Evolutionary conservation across 805 yeast genomes (phyloP).

Genomic region (Yarrowia hollandica): DNA sequence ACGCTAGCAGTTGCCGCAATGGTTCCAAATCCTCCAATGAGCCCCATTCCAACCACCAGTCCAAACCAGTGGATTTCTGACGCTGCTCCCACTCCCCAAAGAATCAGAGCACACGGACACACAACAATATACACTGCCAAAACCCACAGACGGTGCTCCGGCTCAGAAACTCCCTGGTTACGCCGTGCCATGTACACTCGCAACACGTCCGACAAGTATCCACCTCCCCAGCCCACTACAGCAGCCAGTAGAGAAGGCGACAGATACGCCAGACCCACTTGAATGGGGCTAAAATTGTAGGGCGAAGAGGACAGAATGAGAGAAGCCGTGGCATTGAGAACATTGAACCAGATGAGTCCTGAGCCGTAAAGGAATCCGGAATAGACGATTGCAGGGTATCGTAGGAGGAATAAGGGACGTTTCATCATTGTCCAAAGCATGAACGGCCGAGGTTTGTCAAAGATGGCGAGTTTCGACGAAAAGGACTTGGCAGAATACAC

Average conservation of each 20-base stretch:
- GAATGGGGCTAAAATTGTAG: conserved; percentile 1
- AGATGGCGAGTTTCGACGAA: conserved; percentile 6
- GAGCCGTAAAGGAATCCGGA: conserved; percentile 10
- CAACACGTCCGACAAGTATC: not conserved
- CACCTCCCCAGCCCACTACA: not conserved
- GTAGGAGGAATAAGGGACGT: not conserved
- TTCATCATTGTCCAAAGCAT: conserved; percentile 9
- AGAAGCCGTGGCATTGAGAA: conserved; percentile 18
- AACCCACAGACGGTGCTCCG: conserved; percentile 56
- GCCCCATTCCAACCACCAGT: conserved; percentile 49
- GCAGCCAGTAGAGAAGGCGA: conserved; percentile 3
- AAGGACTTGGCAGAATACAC: conserved; percentile 1
- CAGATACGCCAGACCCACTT: conserved; percentile 12
- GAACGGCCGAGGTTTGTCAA: conserved; percentile 7
- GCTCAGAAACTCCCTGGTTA: conserved; percentile 48
- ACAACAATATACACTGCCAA: conserved; percentile 45
- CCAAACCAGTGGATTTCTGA: conserved; percentile 52
- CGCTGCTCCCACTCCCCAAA: conserved; percentile 57
- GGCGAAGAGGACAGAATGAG: conserved; percentile 8
- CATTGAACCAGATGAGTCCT: conserved; percentile 28
- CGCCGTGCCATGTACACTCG: conserved; percentile 30
- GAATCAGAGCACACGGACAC: conserved; percentile 49
- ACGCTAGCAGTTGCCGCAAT: conserved; percentile 48
- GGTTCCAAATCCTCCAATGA: conserved; percentile 48
- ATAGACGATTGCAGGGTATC: conserved; percentile 12